Base-by-base conservation (phyloP, 225 moss, liverwort and hornwort genomes). In the Bryum argenteum region DNA sequence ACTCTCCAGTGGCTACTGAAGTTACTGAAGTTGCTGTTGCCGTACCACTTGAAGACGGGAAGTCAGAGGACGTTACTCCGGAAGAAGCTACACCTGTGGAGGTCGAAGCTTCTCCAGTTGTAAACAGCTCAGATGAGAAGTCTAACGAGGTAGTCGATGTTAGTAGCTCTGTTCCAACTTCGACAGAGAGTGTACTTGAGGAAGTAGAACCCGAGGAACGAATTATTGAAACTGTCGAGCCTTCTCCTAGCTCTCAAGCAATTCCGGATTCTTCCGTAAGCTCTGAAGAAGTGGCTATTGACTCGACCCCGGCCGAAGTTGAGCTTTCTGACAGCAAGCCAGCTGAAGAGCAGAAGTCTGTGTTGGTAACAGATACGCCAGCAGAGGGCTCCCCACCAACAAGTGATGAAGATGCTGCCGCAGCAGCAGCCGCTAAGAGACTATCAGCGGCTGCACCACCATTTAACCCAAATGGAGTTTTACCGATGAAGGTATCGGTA, bases 371-470 rank as follows among this genome's bases (percentile, higher is more conserved):
- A 42, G 63, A 13, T 10, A 15, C 44, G 54, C n/a, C 57, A 22
- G 83, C 68, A 26, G 77, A 41, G 20, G 66, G 7, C 22, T 14
- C n/a, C 1, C 16, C 65, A 18, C 7, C 54, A n/a, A 74, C 54
- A 43, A 83, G 69, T 62, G 80, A 75, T 18, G 79, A 79, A n/a
- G 83, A 75, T 60, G 53, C 79, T 38, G 69, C 69, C 22, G 48
- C 72, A 10, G 81, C 74, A 1, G 67, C 74, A 21, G 75, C 70
- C 15, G 70, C 77, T 20, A 88, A 72, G 72, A 79, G 77, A 21
- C 44, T 88, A 28, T 88, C 87, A 57, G 84, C 87, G 18, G 65
- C 82, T 40, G 87, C 87, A 58, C 72, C 82, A 26, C 87, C 87
- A 18, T 88, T 84, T 12, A 88, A 75, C 63, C 84, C 87, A 21